These are phyloP conservation scores for Lachnellula hyalina DNA, from an alignment of 2,329 filamentous ascomycete species.

Conservation along the genomic window DNA sequence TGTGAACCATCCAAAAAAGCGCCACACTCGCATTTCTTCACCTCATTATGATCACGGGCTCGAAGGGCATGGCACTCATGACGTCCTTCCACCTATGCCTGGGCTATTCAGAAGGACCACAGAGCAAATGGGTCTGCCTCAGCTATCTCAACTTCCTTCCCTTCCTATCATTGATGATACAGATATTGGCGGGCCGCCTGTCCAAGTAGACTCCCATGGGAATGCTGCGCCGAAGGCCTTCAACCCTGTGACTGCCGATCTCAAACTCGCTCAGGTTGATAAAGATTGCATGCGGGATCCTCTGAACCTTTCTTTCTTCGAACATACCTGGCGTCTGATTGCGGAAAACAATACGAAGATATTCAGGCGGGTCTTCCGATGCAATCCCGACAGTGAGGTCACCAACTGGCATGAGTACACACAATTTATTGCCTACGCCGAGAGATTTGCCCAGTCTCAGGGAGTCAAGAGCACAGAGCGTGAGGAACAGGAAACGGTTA, in stretches of 20 bases:
- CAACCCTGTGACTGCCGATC: constrained; percentile 57
- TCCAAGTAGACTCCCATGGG: constrained; percentile 48
- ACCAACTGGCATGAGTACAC: constrained; percentile 85
- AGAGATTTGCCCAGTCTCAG: constrained; percentile 58
- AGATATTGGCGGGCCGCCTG: constrained; percentile 73
- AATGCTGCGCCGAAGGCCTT: constrained; percentile 41
- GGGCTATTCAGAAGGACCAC: constrained; percentile 55
- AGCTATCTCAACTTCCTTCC: constrained; percentile 63
- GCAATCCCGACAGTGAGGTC: constrained; percentile 94
- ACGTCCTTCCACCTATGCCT: constrained; percentile 54
- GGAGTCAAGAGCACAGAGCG: constrained; percentile 28
- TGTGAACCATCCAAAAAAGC: constrained; percentile 45
- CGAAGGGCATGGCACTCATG: constrained; percentile 32
- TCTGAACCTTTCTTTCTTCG: constrained; percentile 72
- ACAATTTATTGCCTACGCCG: constrained; percentile 56
- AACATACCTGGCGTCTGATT: constrained; percentile 80
- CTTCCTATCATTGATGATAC: constrained; percentile 70
- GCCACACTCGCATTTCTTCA: constrained; percentile 30
- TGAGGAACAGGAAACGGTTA: constrained; percentile 27
- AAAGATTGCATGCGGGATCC: constrained; percentile 96
- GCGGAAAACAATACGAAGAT: constrained; percentile 95
- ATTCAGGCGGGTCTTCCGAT: constrained; percentile 89
- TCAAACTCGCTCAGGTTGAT: constrained; percentile 68
- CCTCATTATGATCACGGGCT: constrained; percentile 7
- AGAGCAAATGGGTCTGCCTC: constrained; percentile 61